Conservation (phyloP, 2,329 filamentous ascomycete species). For the Arthrobotrys sphaeroides region DNA sequence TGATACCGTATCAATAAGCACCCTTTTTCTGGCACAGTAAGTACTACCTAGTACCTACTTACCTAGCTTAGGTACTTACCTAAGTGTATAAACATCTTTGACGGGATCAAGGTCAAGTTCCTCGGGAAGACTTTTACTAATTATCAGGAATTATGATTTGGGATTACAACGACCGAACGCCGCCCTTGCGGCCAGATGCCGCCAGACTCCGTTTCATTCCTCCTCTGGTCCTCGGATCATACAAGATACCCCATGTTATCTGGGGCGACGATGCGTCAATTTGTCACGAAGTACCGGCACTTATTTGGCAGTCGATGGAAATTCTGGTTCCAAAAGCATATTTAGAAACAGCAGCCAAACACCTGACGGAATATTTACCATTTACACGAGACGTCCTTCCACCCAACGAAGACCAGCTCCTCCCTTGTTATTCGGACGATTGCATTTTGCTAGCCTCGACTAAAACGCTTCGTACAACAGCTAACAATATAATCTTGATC, state of each 20-base stretch:
- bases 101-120: too few relatives aligned
- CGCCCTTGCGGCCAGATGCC: background rate
- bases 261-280: background rate
- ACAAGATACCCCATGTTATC: background rate
- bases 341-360: background rate
- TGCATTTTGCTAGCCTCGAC: background rate
- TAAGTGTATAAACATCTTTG: too few relatives aligned
- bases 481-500: background rate
- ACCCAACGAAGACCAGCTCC: background rate
- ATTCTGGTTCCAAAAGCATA: background rate
- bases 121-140: too few relatives aligned
- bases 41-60: too few relatives aligned
- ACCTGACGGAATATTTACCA: background rate
- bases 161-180: background rate
- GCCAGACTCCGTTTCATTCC: background rate
- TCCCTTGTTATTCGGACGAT: background rate
- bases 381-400: background rate
- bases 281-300: background rate
- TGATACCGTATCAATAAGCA: too few relatives aligned
- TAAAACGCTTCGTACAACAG: background rate
- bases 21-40: too few relatives aligned
- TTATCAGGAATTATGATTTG: background rate
- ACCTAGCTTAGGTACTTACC: too few relatives aligned
- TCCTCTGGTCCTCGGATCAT: background rate
- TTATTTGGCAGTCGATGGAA: background rate